Evolutionary conservation across 805 yeast genomes (phyloP), one percentile per base, ranked within the genome.

Genomic region (Lipomyces chichibuensis): DNA sequence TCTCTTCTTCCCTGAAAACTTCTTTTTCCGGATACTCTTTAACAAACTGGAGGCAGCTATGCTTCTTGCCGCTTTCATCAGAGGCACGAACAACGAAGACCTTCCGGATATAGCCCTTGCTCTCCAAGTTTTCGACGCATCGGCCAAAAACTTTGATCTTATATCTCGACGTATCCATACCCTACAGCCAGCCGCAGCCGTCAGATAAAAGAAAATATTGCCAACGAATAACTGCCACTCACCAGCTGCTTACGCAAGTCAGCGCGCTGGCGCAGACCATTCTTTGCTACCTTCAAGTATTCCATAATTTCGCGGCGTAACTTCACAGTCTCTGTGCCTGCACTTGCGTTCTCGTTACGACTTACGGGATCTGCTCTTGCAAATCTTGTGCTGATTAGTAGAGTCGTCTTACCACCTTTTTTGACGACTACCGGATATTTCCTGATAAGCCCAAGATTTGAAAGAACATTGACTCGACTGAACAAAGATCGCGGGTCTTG

Each of bases 401-500:
- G 65, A 58, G 77, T 69, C 1, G 83, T 79, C 25, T 78, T 78
- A 64, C 66, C 72, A 17, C 76, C 76, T 29, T 71, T 71, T 33
- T 72, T 74, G n/a, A 75, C 70, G 11, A 65, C 23, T 0, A 79
- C 73, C 1, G 82, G 82, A 60, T 66, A 73, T 46, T 77, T 71
- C 23, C 69, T 64, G 39, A 81, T 77, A 4, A 80, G 75, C 2
- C 79, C 80, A n/a, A 70, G 65, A 13, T 76, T 78, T 9, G 72
- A 68, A 7, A 80, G 75, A 6, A 65, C 37, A 6, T 70, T 71
- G 17, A 78, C 73, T 32, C 83, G 75, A 8, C 80, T 77, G 63
- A 74, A 76, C 6, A 80, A 62, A 2, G 82, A 79, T 25, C 83
- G 72, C 1, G 81, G 76, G 62, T 80, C 83, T 65, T 80, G 83